phyloP scores from a whole-genome alignment of 2,329 filamentous ascomycete genomes.

The Myrmaecium sp. region DNA sequence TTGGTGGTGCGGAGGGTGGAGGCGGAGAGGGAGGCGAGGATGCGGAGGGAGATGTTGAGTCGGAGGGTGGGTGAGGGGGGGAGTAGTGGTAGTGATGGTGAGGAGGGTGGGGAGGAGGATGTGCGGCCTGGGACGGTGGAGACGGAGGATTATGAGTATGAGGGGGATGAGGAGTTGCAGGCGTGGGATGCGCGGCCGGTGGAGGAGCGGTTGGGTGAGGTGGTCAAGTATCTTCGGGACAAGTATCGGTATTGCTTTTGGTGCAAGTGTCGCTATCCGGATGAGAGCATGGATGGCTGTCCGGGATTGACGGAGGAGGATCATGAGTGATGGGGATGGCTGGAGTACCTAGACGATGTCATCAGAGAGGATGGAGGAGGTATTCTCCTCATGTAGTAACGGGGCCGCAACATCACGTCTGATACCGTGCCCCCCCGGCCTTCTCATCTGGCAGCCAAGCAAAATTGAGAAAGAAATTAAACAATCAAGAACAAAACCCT shows the following conservation, averaged over 20 bases:
- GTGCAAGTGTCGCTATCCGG: conserved; percentile 74
- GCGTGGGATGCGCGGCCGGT: conserved; percentile 57
- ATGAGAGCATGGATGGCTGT: conserved; percentile 66
- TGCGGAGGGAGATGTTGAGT: conserved; percentile 50
- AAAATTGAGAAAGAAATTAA: too few relatives aligned
- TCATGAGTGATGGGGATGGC: conserved; percentile 39
- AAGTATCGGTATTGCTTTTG: conserved; percentile 81
- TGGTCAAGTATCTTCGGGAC: conserved; percentile 54
- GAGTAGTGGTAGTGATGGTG: too few relatives aligned
- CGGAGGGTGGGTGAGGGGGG: conserved; percentile 53
- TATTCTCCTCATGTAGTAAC: too few relatives aligned
- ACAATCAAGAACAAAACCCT: too few relatives aligned
- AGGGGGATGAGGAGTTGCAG: conserved; percentile 65
- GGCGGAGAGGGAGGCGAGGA: conserved; percentile 48
- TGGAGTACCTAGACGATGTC: too few relatives aligned
- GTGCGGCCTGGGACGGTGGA: conserved; percentile 35
- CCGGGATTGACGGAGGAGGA: conserved; percentile 80
- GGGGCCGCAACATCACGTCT: too few relatives aligned
- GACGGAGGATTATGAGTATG: conserved; percentile 55
- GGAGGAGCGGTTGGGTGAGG: conserved; percentile 45
- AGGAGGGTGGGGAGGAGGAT: conserved; percentile 46
- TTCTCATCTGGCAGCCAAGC: too few relatives aligned
- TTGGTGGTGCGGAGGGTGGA: conserved; percentile 54
- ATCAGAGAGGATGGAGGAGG: too few relatives aligned
- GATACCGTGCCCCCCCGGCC: too few relatives aligned